These are phyloP conservation scores for Sugiyamaella lignohabitans DNA, from an alignment of 805 yeast genomes.

Conservation along the genomic window DNA sequence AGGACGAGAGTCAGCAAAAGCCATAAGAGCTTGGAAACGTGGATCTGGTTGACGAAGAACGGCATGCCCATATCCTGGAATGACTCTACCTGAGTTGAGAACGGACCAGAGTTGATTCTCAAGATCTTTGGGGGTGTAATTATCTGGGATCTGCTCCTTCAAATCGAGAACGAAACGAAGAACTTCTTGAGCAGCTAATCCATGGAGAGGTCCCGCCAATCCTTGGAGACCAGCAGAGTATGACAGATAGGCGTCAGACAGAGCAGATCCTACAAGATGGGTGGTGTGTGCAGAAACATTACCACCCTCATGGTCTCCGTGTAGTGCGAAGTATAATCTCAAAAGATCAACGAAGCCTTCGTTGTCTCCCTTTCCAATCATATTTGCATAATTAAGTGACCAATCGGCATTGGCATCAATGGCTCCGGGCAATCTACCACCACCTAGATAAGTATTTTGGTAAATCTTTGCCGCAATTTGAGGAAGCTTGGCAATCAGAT, in stretches of 20 bases:
- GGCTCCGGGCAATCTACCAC: slow-evolving; percentile 44
- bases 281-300: slow-evolving; percentile 84
- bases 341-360: slow-evolving; percentile 56
- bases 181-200: slow-evolving; percentile 84
- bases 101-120: slow-evolving; percentile 76
- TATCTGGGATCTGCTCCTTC: slow-evolving; percentile 63
- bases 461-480: slow-evolving; percentile 68
- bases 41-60: slow-evolving; percentile 86
- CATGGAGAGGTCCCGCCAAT: slow-evolving; percentile 82
- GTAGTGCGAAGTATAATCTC: slow-evolving; percentile 67
- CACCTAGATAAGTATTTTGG: slow-evolving; percentile 52
- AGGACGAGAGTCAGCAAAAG: slow-evolving; percentile 50
- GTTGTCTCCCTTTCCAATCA: slow-evolving; percentile 50
- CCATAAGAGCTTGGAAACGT: slow-evolving; percentile 74
- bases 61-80: slow-evolving; percentile 87
- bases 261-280: slow-evolving; percentile 77
- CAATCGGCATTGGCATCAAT: slow-evolving; percentile 55
- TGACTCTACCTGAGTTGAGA: slow-evolving; percentile 73
- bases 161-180: slow-evolving; percentile 72
- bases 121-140: slow-evolving; percentile 58
- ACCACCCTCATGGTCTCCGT: slow-evolving; percentile 83
- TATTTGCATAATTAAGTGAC: slow-evolving; percentile 62
- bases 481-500: slow-evolving; percentile 68
- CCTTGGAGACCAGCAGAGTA: slow-evolving; percentile 80
- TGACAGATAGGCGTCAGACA: slow-evolving; percentile 71